Conservation (phyloP, 139 green algal genomes). For the Astrephomene gubernaculifera region DNA sequence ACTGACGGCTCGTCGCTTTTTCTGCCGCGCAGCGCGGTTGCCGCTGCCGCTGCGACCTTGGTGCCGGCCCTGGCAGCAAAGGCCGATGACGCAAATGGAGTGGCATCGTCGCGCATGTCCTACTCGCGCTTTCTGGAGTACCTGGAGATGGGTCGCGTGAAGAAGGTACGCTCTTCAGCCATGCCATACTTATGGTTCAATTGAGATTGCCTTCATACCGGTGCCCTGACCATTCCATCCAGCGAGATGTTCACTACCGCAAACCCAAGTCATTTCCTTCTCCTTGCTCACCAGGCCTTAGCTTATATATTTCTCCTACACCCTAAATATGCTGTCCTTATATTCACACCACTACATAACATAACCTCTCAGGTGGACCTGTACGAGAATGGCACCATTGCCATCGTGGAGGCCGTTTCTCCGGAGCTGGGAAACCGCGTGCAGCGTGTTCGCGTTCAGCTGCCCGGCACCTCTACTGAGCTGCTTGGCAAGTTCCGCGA, state of each 20-base stretch:
- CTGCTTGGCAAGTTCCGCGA: conserved; percentile 97
- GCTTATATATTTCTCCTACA: too few species aligned
- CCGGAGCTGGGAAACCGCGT: conserved; percentile 99
- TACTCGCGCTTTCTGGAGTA: conserved; percentile 99
- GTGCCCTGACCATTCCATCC: too few species aligned
- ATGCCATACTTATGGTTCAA: too few species aligned
- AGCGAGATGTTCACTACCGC: too few species aligned
- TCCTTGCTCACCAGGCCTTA: too few species aligned
- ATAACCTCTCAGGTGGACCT: conserved; percentile 98
- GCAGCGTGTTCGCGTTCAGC: conserved; percentile 98
- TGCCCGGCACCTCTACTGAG: conserved; percentile 93
- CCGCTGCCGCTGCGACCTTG: conserved; percentile 28
- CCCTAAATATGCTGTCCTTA: too few species aligned
- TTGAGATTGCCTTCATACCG: too few species aligned
- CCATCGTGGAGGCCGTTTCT: conserved; percentile 98
- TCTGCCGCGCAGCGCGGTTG: conserved; percentile 44
- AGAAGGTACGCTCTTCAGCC: conserved; percentile 97
- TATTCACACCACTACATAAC: too few species aligned
- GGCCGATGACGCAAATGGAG: conserved; percentile 67
- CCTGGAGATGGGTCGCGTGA: conserved; percentile 98
- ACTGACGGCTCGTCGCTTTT: too few species aligned
- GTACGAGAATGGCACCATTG: conserved; percentile 99
- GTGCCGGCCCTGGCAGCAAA: conserved; percentile 41
- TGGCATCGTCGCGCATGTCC: conserved; percentile 98
- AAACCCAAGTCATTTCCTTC: too few species aligned